These are phyloP conservation scores for Elymus sibiricus DNA, from an alignment of 176 grass and related monocot species.

Conservation along the genomic window DNA sequence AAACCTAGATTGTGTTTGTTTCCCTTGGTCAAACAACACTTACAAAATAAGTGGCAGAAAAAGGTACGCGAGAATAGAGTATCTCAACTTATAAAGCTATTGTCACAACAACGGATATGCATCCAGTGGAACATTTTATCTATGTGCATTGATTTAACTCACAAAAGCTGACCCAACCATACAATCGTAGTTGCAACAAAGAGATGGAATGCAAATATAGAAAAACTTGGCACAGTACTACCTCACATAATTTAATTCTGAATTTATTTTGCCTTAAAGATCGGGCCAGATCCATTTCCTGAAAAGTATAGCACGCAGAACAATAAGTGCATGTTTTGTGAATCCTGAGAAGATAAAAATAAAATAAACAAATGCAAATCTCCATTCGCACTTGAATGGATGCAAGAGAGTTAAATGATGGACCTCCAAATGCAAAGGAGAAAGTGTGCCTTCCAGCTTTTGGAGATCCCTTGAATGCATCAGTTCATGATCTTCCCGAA, in stretches of 20 bases:
- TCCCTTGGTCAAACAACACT: not conserved
- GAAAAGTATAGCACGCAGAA: slow-evolving; percentile 25
- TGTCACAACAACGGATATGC: slow-evolving; percentile 7
- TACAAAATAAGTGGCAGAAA: not conserved
- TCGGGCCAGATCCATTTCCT: slow-evolving; percentile 90
- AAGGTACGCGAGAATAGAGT: not conserved
- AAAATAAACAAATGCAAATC: slow-evolving; percentile 6
- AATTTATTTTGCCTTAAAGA: slow-evolving; percentile 87
- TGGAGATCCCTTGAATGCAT: slow-evolving; percentile 94
- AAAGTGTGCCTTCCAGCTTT: slow-evolving; percentile 89
- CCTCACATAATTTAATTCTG: slow-evolving; percentile 89
- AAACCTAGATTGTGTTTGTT: not conserved
- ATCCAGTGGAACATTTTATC: not conserved
- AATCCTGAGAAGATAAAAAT: not conserved
- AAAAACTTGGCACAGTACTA: slow-evolving; percentile 13
- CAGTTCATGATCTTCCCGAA: slow-evolving; percentile 85
- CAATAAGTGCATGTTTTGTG: not conserved
- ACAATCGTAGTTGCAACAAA: slow-evolving; percentile 9
- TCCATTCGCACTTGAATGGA: not conserved
- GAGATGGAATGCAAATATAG: not conserved
- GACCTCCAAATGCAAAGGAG: slow-evolving; percentile 94
- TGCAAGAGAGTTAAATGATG: slow-evolving; percentile 16
- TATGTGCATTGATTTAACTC: not conserved
- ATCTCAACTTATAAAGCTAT: not conserved
- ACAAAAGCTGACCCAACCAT: slow-evolving; percentile 1